These are phyloP conservation scores for Leccinum ponderosum DNA, from an alignment of 1,284 basidiomycete species.

Conservation along the genomic window DNA sequence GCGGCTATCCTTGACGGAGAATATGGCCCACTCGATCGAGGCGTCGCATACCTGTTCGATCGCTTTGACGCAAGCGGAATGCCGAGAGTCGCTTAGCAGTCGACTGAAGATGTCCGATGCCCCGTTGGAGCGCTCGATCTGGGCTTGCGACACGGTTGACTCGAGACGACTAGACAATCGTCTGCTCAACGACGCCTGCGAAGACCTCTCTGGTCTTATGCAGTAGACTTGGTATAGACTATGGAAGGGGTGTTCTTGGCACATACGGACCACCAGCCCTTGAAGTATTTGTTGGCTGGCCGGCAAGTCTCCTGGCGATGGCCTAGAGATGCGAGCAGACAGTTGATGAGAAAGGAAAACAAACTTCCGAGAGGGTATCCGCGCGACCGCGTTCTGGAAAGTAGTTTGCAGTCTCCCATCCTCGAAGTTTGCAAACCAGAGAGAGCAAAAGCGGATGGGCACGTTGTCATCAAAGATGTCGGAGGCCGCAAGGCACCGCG, in stretches of 20 bases:
- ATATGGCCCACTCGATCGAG: constrained; percentile 81
- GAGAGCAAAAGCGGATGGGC: constrained; percentile 80
- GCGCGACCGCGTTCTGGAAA: constrained; percentile 52
- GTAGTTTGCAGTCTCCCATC: constrained; percentile 53
- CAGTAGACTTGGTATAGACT: constrained; percentile 90
- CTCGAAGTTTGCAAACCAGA: constrained; percentile 90
- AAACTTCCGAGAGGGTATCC: constrained; percentile 88
- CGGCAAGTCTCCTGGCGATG: constrained; percentile 32
- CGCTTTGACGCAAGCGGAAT: constrained; percentile 47
- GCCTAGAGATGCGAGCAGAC: constrained; percentile 75
- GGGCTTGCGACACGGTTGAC: constrained; percentile 35
- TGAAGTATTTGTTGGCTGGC: constrained; percentile 68
- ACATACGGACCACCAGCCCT: constrained; percentile 73
- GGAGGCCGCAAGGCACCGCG: constrained; percentile 66
- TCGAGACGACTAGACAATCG: constrained; percentile 45
- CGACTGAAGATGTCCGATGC: constrained; percentile 70
- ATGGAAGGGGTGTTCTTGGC: constrained; percentile 92
- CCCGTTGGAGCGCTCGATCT: constrained; percentile 59
- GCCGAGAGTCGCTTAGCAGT: constrained; percentile 46
- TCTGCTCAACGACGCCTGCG: constrained; percentile 25
- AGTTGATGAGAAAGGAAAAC: constrained; percentile 92
- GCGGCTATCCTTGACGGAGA: constrained; percentile 42
- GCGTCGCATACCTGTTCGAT: constrained; percentile 73
- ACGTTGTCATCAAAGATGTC: constrained; percentile 78
- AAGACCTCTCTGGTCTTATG: constrained; percentile 44